Base-by-base conservation (phyloP, 2,329 filamentous ascomycete species). In the Exophiala calicioides region DNA sequence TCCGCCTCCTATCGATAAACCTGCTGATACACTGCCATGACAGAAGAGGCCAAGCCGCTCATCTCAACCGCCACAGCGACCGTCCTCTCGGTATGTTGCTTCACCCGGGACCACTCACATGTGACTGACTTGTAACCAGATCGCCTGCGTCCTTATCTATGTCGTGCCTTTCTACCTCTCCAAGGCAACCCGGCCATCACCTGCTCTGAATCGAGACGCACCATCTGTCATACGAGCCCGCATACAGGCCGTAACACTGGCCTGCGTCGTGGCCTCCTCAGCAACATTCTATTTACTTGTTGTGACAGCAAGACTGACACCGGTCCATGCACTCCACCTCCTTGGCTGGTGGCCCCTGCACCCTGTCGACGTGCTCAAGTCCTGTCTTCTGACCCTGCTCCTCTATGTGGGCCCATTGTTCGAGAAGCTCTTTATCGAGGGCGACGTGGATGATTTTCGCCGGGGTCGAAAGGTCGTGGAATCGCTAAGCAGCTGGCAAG, bases 91-190 rank as follows among this genome's bases (percentile, higher is more conserved):
- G 68, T 72, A 65, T 47, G 66, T 18, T 27, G 34, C 26, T 26
- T 12, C 33, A 9, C 57, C 16, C 13, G 34, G 21, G 13, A 26
- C 13, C 26, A 33, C 12, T 16, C 5, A 37, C 24, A 12, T 31
- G 35, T 47, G 34, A 47, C 45, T 27, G 23, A 10, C n/a, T 29
- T 20, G 26, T 24, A 23, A 43, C 35, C 45, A 58, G 88, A 71
- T 90, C 53, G 68, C 84, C 52, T 95, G 94, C 69, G 95, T 89
- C n/a, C 67, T 90, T 58, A 71, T 89, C 71, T 98, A 97, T 71
- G 88, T 98, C 60, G 73, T 87, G 3, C 91, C 93, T 18, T 89
- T 97, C 68, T 96, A 98, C 73, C 75, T 91, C 54, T 93, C 85
- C 15, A 68, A 81, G 3, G 78, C 81, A 15, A 94, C 91, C 4